These are phyloP conservation scores for Penicillium sp. DNA, from an alignment of 2,329 filamentous ascomycete species.

Conservation along the genomic window DNA sequence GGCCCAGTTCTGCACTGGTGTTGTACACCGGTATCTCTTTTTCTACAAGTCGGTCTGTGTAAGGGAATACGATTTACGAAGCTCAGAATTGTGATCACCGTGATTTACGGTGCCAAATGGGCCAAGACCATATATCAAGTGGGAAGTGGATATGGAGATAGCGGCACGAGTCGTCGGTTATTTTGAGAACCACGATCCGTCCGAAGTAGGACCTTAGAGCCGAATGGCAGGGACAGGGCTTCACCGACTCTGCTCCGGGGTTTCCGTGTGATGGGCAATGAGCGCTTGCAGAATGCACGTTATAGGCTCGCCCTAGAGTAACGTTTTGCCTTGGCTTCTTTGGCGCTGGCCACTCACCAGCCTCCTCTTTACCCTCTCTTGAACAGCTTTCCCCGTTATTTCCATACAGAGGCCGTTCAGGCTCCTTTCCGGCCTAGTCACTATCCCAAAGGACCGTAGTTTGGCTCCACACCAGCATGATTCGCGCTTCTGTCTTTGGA, in stretches of 20 bases:
- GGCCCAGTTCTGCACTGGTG: slow-evolving; percentile 10
- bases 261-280: slow-evolving; percentile 22
- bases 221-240: neutral
- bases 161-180: neutral
- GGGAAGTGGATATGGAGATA: neutral
- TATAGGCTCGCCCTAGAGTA: slow-evolving; percentile 23
- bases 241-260: slow-evolving; percentile 1
- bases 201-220: neutral
- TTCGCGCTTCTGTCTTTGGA: neutral
- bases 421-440: neutral
- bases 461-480: neutral
- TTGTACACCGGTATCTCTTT: neutral
- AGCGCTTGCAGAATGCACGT: slow-evolving; percentile 31
- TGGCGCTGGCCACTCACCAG: slow-evolving; percentile 15
- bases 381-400: neutral
- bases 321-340: slow-evolving; percentile 11
- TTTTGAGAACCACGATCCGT: neutral
- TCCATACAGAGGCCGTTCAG: neutral
- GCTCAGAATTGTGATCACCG: slow-evolving; percentile 1
- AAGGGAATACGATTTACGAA: neutral
- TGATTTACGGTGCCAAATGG: slow-evolving; percentile 10
- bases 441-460: neutral
- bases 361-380: slow-evolving; percentile 4
- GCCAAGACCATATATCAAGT: neutral
- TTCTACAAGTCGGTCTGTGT: neutral